phyloP scores from a whole-genome alignment of 805 yeast genomes.

The Candida gorgasii region DNA sequence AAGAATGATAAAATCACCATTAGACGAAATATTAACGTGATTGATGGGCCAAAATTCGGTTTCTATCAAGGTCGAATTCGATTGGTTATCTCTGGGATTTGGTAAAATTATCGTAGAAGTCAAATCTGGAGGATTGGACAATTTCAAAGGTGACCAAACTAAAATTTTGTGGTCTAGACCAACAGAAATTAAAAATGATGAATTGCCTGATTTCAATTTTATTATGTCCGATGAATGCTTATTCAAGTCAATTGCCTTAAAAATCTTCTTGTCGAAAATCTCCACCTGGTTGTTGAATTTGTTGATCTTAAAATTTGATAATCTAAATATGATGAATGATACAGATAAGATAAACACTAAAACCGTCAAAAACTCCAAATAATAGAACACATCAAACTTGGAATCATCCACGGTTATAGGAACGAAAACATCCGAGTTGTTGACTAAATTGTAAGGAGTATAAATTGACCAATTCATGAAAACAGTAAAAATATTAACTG shows the following conservation, averaged over 20 bases:
- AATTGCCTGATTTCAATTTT: conserved; percentile 56
- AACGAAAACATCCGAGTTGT: conserved; percentile 4
- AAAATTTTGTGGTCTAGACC: conserved; percentile 73
- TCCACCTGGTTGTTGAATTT: conserved; percentile 15
- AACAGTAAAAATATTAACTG: conserved; percentile 18
- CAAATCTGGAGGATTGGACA: conserved; percentile 25
- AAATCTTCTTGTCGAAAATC: conserved; percentile 21
- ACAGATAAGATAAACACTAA: conserved; percentile 53
- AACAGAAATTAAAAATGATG: conserved; percentile 66
- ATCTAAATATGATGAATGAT: conserved; percentile 19
- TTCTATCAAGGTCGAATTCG: conserved; percentile 1
- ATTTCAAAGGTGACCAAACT: conserved; percentile 68
- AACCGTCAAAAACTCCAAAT: conserved; percentile 56
- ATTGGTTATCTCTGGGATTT: too few relatives aligned
- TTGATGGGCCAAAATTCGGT: conserved; percentile 62
- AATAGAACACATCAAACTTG: conserved; percentile 41
- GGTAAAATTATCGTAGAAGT: conserved; percentile 39
- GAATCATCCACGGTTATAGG: background rate
- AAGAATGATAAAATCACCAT: conserved; percentile 59
- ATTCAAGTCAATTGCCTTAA: conserved; percentile 32
- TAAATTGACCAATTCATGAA: conserved; percentile 24
- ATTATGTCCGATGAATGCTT: conserved; percentile 64
- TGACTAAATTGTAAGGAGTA: conserved; percentile 19
- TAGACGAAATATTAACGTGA: conserved; percentile 54
- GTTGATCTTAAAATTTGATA: conserved; percentile 17